These are phyloP conservation scores for Sclerotinia spermophila DNA, from an alignment of 2,329 filamentous ascomycete species.

Conservation along the genomic window DNA sequence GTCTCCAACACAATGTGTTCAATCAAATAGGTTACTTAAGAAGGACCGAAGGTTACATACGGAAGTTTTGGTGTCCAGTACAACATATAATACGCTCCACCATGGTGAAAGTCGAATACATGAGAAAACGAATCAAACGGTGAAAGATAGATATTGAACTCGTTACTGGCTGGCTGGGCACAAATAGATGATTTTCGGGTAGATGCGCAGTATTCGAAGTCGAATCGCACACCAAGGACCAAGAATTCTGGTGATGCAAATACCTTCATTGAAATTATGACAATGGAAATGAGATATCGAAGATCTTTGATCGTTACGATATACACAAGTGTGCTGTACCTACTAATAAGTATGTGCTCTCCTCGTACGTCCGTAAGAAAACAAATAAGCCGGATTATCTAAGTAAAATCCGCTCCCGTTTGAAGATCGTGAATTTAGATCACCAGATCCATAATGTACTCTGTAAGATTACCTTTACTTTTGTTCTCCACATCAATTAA, in stretches of 20 bases:
- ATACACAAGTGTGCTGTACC: constrained; percentile 5
- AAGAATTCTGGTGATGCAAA: not conserved
- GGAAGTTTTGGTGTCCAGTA: constrained; percentile 12
- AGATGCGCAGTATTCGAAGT: constrained; percentile 15
- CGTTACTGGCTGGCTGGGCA: not conserved
- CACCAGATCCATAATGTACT: not conserved
- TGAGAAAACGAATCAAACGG: not conserved
- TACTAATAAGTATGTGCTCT: not conserved
- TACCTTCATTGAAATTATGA: not conserved
- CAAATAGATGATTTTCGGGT: not conserved
- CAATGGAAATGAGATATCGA: not conserved
- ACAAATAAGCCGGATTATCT: not conserved
- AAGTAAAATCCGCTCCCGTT: not conserved
- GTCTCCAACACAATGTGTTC: constrained; percentile 25
- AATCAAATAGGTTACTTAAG: constrained; percentile 25
- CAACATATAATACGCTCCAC: constrained; percentile 11
- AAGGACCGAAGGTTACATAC: constrained; percentile 23
- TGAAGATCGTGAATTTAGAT: constrained; percentile 1
- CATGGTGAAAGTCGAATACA: not conserved
- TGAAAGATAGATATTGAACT: not conserved
- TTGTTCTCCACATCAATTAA: constrained; percentile 1
- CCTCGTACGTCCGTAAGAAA: not conserved
- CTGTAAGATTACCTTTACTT: too few species aligned
- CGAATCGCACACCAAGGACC: constrained; percentile 3
- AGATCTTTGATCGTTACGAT: not conserved